phyloP scores from a whole-genome alignment of 768 basidiomycete species.

The Amanita subjunquillea region DNA sequence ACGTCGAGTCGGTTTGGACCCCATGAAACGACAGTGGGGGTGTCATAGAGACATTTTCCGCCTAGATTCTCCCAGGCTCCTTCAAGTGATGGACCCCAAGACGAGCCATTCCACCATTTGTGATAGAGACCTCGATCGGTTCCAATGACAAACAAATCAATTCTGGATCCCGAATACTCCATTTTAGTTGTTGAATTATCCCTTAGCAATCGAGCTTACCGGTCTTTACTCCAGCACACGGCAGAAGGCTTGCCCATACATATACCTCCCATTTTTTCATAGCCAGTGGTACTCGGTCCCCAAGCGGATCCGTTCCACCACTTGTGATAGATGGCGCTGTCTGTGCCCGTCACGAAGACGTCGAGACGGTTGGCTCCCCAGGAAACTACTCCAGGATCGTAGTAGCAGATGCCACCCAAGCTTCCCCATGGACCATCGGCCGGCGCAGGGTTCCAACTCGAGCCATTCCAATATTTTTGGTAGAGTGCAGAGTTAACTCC shows the following conservation, averaged over 20 bases:
- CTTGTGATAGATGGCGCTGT: conserved; percentile 8
- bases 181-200: no score
- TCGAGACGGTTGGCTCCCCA: conserved; percentile 10
- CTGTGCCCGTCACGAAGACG: conserved; percentile 9
- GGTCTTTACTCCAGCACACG: no score
- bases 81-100: no score
- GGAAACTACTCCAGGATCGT: conserved; percentile 7
- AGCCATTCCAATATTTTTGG: conserved; percentile 9
- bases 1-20: not conserved
- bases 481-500: conserved; percentile 10
- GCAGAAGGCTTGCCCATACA: conserved; percentile 3
- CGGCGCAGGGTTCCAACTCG: not conserved
- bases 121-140: not conserved
- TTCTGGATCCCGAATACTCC: no score
- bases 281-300: not conserved
- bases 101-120: not conserved
- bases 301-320: conserved; percentile 7
- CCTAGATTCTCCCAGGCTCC: not conserved
- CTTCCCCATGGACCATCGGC: not conserved
- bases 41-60: not conserved
- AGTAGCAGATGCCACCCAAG: not conserved
- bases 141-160: no score
- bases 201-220: no score
- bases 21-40: not conserved
- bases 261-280: conserved; percentile 7